These are phyloP conservation scores for Aspergillus fumigatiaffinis DNA, from an alignment of 2,329 filamentous ascomycete species.

Conservation along the genomic window DNA sequence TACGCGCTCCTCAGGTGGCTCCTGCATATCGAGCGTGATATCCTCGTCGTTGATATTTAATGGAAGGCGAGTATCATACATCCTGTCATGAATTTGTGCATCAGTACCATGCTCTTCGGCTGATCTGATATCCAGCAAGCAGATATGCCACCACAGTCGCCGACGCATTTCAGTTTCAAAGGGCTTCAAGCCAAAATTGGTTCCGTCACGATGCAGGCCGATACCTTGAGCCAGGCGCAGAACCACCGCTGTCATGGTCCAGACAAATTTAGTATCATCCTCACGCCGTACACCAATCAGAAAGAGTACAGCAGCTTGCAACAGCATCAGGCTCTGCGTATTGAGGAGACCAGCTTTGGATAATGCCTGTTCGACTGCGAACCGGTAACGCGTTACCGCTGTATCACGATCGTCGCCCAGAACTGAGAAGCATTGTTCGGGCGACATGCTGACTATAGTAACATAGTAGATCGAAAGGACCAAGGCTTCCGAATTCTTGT, in stretches of 20 bases:
- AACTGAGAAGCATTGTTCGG: constrained; percentile 38
- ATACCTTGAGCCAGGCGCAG: constrained; percentile 43
- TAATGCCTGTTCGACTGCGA: constrained; percentile 61
- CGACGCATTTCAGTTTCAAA: constrained; percentile 53
- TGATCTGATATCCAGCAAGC: constrained; percentile 45
- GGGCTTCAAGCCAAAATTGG: constrained; percentile 43
- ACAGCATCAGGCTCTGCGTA: constrained; percentile 57
- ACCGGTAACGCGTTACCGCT: constrained; percentile 55
- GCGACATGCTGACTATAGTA: constrained; percentile 43
- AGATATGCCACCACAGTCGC: constrained; percentile 50
- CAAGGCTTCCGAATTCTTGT: constrained; percentile 53
- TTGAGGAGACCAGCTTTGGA: constrained; percentile 60
- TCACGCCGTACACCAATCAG: constrained; percentile 48
- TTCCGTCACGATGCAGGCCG: constrained; percentile 51
- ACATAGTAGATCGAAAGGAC: constrained; percentile 62
- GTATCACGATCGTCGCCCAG: constrained; percentile 51
- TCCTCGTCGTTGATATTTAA: constrained; percentile 53
- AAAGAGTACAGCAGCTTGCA: constrained; percentile 62
- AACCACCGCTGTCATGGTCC: constrained; percentile 41
- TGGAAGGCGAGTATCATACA: constrained; percentile 47
- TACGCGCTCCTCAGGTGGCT: constrained; percentile 46
- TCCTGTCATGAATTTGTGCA: constrained; percentile 39
- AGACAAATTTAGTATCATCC: constrained; percentile 41
- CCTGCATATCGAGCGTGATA: constrained; percentile 46
- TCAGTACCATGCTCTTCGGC: constrained; percentile 50